A percentile compares a stretch with the other conserved stretches of the same genome.
These are phyloP conservation scores for Kwoniella dejecticola DNA, from an alignment of 768 basidiomycete genomes.

Conservation along the genomic window DNA sequence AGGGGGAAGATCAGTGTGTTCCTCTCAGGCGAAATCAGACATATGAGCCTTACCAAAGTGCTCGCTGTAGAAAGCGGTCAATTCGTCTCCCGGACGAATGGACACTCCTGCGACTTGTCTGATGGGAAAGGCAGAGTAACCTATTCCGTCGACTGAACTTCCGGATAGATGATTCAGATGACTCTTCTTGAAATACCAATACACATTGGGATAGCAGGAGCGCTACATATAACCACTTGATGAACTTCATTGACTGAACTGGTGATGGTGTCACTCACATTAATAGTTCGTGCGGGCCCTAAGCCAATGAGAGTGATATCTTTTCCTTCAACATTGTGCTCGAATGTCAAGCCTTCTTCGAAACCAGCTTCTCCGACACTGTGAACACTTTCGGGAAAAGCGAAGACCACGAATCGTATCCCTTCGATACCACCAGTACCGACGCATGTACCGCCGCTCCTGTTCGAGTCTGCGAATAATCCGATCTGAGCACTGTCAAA, in stretches of 20 bases:
- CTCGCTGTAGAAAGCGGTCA: constrained; percentile 9
- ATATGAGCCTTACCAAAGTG: constrained; percentile 5
- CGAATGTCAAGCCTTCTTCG: constrained; percentile 7
- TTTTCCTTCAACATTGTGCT: not conserved
- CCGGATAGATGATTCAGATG: not conserved
- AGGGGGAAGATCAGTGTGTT: too few relatives aligned
- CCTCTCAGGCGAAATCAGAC: too few relatives aligned
- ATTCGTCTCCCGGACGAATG: not conserved
- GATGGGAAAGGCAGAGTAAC: not conserved
- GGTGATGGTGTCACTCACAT: too few relatives aligned
- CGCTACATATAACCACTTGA: constrained; percentile 6
- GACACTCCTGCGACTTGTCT: not conserved
- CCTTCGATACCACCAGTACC: not conserved
- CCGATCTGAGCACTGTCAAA: constrained; percentile 3
- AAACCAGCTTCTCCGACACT: not conserved
- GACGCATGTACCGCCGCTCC: too few relatives aligned
- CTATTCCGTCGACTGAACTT: not conserved
- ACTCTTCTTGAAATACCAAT: constrained; percentile 1
- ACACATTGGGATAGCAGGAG: constrained; percentile 12
- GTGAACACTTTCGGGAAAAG: not conserved
- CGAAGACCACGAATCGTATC: constrained; percentile 7
- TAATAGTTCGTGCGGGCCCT: constrained; percentile 4
- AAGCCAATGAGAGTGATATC: constrained; percentile 1
- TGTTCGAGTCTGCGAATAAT: not conserved
- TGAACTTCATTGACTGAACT: too few relatives aligned